Evolutionary conservation across 768 basidiomycete species (phyloP).

Genomic region (Cystobasidiopsis lactophilus): DNA sequence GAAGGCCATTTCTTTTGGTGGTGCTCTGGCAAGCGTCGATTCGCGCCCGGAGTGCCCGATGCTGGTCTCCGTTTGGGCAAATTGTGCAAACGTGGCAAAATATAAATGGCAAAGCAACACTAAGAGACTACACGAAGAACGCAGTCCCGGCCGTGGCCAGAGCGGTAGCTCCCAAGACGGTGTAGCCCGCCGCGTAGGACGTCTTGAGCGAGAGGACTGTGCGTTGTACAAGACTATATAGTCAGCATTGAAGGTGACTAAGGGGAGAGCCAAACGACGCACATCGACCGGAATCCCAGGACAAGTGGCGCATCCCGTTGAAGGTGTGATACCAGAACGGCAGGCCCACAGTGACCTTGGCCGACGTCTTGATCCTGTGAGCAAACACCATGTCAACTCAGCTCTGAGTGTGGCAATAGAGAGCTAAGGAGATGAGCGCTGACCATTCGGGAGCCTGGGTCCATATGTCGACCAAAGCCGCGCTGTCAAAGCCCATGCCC

Average conservation of each 20-base stretch:
- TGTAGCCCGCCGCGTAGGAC: constrained; percentile 43
- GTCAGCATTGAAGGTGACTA: too few species aligned
- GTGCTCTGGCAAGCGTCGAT: too few species aligned
- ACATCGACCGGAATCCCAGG: constrained; percentile 31
- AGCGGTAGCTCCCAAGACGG: too few species aligned
- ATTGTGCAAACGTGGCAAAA: too few species aligned
- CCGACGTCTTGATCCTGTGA: constrained; percentile 40
- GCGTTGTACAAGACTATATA: not conserved
- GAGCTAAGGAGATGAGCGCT: not conserved
- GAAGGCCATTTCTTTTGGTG: too few species aligned
- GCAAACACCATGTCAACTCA: not conserved
- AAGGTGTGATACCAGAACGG: constrained; percentile 78
- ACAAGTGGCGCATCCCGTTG: constrained; percentile 75
- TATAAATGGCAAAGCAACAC: too few species aligned
- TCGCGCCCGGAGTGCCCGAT: too few species aligned
- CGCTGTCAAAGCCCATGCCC: constrained; percentile 47
- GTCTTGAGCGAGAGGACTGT: constrained; percentile 61
- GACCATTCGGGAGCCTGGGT: constrained; percentile 48
- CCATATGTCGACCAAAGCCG: constrained; percentile 49
- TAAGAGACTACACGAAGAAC: too few species aligned
- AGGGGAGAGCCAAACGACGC: too few species aligned
- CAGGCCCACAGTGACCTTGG: constrained; percentile 55
- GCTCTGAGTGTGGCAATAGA: not conserved
- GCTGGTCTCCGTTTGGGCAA: too few species aligned
- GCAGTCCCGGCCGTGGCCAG: too few species aligned